Evolutionary conservation across 2,329 filamentous ascomycete species (phyloP).

Genomic region (Cladophialophora exuberans): DNA sequence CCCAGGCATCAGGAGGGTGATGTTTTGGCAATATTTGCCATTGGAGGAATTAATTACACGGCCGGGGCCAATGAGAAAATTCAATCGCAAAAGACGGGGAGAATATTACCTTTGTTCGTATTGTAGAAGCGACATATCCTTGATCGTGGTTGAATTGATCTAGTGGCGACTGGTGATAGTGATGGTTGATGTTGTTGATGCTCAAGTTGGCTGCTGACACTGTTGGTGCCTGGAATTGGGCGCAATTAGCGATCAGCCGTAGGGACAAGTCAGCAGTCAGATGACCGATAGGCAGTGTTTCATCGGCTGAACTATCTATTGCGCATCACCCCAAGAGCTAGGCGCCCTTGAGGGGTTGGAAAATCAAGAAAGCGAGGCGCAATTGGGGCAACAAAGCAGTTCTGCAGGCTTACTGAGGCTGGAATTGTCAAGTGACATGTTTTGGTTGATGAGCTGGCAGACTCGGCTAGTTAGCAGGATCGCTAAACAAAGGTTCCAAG

Average conservation of each 20-base stretch:
- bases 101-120: conserved; percentile 27
- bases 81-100: conserved; percentile 17
- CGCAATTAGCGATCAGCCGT: conserved; percentile 16
- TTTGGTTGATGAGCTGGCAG: conserved; percentile 24
- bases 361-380: conserved; percentile 6
- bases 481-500: neutral
- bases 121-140: conserved; percentile 30
- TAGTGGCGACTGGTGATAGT: conserved; percentile 6
- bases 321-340: conserved; percentile 4
- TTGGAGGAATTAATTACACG: conserved; percentile 11
- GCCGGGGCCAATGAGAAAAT: conserved; percentile 20
- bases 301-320: conserved; percentile 16
- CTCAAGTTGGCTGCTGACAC: conserved; percentile 9
- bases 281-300: conserved; percentile 21
- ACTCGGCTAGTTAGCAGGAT: neutral
- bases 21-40: neutral
- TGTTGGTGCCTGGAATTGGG: conserved; percentile 18
- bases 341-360: neutral
- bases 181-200: conserved; percentile 7
- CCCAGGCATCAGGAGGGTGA: conserved; percentile 12
- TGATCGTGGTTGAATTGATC: conserved; percentile 14
- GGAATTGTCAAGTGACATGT: conserved; percentile 25
- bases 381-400: conserved; percentile 6
- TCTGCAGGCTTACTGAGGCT: conserved; percentile 23
- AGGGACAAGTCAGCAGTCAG: conserved; percentile 23